Evolutionary conservation across 2,329 filamentous ascomycete genomes (phyloP).

Genomic region (Beauveria sp.): DNA sequence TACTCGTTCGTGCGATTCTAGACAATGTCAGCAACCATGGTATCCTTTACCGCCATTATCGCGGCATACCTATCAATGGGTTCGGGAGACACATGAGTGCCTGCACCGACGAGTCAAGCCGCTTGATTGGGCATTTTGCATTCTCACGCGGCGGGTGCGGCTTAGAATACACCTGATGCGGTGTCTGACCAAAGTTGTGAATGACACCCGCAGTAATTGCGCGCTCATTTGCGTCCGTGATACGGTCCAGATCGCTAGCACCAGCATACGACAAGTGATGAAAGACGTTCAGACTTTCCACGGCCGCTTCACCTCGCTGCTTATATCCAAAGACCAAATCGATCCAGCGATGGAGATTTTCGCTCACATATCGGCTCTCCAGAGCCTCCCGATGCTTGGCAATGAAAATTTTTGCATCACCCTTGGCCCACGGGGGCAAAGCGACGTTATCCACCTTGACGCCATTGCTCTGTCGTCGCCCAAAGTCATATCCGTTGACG

Average conservation of each 20-base stretch:
- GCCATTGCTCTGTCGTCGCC: slow-evolving; percentile 70
- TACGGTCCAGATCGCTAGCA: slow-evolving; percentile 84
- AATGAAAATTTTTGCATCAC: slow-evolving; percentile 91
- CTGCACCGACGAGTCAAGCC: slow-evolving; percentile 71
- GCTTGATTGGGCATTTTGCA: slow-evolving; percentile 52
- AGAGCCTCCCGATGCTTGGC: slow-evolving; percentile 91
- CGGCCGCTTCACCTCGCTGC: slow-evolving; percentile 83
- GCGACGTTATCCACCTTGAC: slow-evolving; percentile 77
- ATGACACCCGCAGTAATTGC: slow-evolving; percentile 90
- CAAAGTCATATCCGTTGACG: slow-evolving; percentile 90
- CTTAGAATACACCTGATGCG: slow-evolving; percentile 83
- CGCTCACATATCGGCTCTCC: slow-evolving; percentile 86
- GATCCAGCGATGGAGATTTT: slow-evolving; percentile 88
- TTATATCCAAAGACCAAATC: slow-evolving; percentile 92
- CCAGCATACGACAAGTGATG: slow-evolving; percentile 93
- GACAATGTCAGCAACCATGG: neutral
- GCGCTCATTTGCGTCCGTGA: slow-evolving; percentile 79
- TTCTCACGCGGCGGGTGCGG: slow-evolving; percentile 73
- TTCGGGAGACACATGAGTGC: slow-evolving; percentile 71
- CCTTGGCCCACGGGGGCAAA: slow-evolving; percentile 94
- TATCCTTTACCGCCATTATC: neutral
- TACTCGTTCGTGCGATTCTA: slow-evolving; percentile 68
- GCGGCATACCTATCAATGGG: slow-evolving; percentile 57
- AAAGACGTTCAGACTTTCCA: slow-evolving; percentile 91
- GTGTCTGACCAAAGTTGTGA: slow-evolving; percentile 97